phyloP scores from a whole-genome alignment of 495 filamentous ascomycete genomes.

The Chaetomium tenue region DNA sequence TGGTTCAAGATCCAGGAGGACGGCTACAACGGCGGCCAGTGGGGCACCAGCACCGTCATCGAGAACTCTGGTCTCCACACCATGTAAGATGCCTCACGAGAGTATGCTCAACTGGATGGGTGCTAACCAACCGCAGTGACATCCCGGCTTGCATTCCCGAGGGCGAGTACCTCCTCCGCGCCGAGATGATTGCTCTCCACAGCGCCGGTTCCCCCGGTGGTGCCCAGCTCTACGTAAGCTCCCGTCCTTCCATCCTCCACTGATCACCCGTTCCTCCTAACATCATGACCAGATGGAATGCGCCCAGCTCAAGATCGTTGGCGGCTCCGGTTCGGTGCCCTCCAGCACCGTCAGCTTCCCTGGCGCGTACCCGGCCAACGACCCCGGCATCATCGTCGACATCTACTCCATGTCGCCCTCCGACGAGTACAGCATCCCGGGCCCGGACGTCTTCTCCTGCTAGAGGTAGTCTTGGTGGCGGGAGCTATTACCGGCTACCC shows the following conservation, averaged over 20 bases:
- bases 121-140: conserved; percentile 2
- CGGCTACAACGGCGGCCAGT: conserved; percentile 41
- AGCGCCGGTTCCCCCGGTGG: conserved; percentile 41
- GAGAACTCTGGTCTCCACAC: conserved; percentile 46
- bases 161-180: conserved; percentile 54
- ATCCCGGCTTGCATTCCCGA: conserved; percentile 48
- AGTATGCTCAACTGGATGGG: no score
- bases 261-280: no score
- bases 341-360: conserved; percentile 40
- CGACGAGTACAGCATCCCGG: conserved; percentile 42
- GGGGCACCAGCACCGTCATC: conserved; percentile 48
- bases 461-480: conserved; percentile 9
- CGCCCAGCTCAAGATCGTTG: conserved; percentile 49
- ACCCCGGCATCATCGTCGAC: conserved; percentile 49
- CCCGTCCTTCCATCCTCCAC: no score
- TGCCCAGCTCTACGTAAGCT: conserved; percentile 49
- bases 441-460: conserved; percentile 39
- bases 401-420: conserved; percentile 43
- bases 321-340: conserved; percentile 33
- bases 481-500: not conserved
- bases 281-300: conserved; percentile 41
- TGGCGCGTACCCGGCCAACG: conserved; percentile 40
- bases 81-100: conserved; percentile 24
- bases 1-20: conserved; percentile 55
- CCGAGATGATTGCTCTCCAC: conserved; percentile 56